Base-by-base conservation (phyloP, 257 asterid species). In the Nyctanthes arbortristis region DNA sequence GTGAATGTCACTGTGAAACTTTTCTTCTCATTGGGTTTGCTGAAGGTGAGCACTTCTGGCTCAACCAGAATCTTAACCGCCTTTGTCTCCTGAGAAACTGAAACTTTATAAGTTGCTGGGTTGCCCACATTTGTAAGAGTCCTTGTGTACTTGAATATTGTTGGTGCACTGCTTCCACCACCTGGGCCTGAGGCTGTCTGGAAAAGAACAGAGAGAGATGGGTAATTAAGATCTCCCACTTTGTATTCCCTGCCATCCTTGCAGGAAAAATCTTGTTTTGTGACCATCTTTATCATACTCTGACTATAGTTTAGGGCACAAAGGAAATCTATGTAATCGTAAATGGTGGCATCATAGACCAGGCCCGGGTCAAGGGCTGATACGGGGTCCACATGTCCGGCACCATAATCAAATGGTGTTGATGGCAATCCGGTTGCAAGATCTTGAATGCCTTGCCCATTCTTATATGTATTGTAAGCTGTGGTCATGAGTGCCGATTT, bases 401-500 rank as follows among this genome's bases (percentile, higher is more conserved):
- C 82, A 13, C 96, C 96, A 32, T 83, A 74, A 78, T 80, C 89
- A n/a, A 81, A 84, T 5, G 93, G 93, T 16, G 89, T 84, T 43
- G 96, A 59, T 55, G 80, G 67, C 71, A 37, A 66, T 22, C 91
- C 89, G 9, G 88, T 87, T 36, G 87, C 84, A 13, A 77, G 69
- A 61, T 89, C 93, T 71, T 71, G 86, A 20, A 89, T 79, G 59
- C 39, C 63, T 73, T 79, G 78, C 25, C 91, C 93, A 34, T 79
- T 81, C 68, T 81, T 84, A 84, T 86, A 86, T 68, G 68, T 74
- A 63, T 65, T 82, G 39, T 87, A 89, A 22, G 91, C 87, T 5
- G 96, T 89, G 13, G 93, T 89, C 96, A 88, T 82, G 14, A 88
- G 77, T 34, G 96, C 93, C 31, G 96, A 88, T 63, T 82, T 75